phyloP scores from a whole-genome alignment of 2,329 filamentous ascomycete genomes.

The Fusarium ambrosium region DNA sequence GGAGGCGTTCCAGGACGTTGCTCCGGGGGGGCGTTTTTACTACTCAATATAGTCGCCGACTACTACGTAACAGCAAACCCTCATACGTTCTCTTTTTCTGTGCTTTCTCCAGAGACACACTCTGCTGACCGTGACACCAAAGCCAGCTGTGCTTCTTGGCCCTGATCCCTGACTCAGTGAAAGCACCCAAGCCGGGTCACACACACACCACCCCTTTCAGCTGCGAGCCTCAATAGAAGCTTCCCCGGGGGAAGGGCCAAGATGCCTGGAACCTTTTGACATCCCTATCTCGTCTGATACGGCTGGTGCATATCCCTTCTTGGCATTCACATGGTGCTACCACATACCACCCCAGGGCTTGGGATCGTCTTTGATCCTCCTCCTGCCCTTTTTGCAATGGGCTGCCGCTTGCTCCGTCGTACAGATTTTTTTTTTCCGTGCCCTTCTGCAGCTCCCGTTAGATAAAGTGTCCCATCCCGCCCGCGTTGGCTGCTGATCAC shows the following conservation, averaged over 20 bases:
- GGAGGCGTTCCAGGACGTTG: neutral
- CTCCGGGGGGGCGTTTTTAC: neutral
- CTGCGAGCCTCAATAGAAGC: constrained; percentile 11
- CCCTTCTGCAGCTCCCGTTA: neutral
- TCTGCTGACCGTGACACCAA: neutral
- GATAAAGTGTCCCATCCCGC: constrained; percentile 32
- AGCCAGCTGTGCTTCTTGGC: neutral
- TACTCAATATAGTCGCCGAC: neutral
- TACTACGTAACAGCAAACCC: neutral
- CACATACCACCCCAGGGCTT: constrained; percentile 1
- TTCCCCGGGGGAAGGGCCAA: neutral
- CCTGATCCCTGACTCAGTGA: constrained; percentile 4
- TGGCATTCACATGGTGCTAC: constrained; percentile 30
- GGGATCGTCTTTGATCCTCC: constrained; percentile 17
- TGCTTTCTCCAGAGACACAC: neutral
- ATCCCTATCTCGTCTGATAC: constrained; percentile 20
- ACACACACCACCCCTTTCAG: neutral
- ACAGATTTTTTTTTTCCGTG: neutral
- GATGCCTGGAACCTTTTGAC: neutral
- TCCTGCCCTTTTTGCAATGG: constrained; percentile 46
- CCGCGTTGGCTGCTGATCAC: neutral
- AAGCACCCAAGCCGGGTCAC: neutral
- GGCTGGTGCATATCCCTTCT: constrained; percentile 30
- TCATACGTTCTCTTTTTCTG: neutral
- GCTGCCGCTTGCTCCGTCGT: constrained; percentile 11